Conservation (phyloP, 331 rosid genomes). For the Malus hybrid region DNA sequence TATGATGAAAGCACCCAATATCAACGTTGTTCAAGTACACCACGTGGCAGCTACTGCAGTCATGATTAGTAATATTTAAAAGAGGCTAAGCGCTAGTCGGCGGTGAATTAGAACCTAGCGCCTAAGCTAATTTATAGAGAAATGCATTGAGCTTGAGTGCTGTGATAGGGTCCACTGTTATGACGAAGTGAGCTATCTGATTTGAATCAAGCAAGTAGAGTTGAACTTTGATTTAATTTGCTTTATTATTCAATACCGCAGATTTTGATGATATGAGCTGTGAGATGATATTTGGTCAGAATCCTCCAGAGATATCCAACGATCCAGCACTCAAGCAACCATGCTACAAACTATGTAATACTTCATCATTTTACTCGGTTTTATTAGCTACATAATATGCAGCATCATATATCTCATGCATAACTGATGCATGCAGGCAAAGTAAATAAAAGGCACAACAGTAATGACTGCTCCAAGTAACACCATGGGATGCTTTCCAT, state of each 20-base stretch:
- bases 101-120: no score
- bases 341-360: conserved; percentile 73
- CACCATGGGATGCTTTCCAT: background rate
- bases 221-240: no score
- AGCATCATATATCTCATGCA: background rate
- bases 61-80: no score
- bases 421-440: conserved; percentile 55
- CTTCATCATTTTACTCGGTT: background rate
- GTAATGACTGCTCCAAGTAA: conserved; percentile 42
- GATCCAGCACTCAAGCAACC: conserved; percentile 95
- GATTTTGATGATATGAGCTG: conserved; percentile 99
- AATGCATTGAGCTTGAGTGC: no score
- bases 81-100: no score
- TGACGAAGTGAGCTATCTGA: no score
- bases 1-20: background rate
- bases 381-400: background rate
- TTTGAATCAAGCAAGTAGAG: no score
- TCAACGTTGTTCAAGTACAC: background rate
- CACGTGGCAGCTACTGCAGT: background rate
- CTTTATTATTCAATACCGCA: conserved; percentile 19
- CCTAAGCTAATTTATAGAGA: no score
- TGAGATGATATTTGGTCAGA: conserved; percentile 88
- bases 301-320: conserved; percentile 56
- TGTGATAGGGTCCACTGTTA: no score
- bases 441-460: conserved; percentile 46